Evolutionary conservation across 2,329 filamentous ascomycete genomes (phyloP), one percentile per base, ranked within the genome.

Genomic region (Hymenotorrendiella dingleyae): DNA sequence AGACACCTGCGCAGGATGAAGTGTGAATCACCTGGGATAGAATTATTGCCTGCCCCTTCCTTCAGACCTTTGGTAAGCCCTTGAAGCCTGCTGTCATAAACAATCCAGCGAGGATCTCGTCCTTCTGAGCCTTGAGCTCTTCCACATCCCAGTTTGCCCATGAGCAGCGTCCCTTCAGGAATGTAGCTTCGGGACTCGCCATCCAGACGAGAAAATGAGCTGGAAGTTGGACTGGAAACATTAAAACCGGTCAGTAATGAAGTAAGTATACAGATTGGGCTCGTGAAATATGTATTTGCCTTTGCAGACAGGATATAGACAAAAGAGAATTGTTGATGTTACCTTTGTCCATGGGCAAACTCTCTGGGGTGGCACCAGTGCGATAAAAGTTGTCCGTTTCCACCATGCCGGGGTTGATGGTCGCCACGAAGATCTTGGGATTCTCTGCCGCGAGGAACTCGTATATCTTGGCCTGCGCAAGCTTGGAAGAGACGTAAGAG

Each of bases 111-210:
- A 24, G 19, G 32, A 42, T 39, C 33, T 43, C 36, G 22, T 42
- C 30, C 3, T 27, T 62, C 26, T 56, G 55, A 2, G 57, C 56
- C 52, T 66, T 67, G 26, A 75, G 60, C 47, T 75, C 71, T 14
- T 69, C 63, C 0, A 73, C 64, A 52, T 75, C 72, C 72, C 71
- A 75, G 26, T 69, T 68, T 10, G 66, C 62, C 66, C 68, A 74
- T 0, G 73, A 54, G 17, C 67, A 66, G 36, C 66, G 67, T 4
- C 65, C 61, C 32, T 64, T 67, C 17, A 75, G 49, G 44, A 74
- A 73, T 4, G 46, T 53, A 0, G 72, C 69, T 46, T 74, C 69
- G 1, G 64, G 42, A 19, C 45, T 48, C 14, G 51, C 41, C 9
- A 54, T 40, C 53, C 53, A 55, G n/a, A 53, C 41, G 16, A 42